Evolutionary conservation across 306 rosid species (phyloP), one percentile per base, ranked within the genome.

Genomic region (Vigna mungo): DNA sequence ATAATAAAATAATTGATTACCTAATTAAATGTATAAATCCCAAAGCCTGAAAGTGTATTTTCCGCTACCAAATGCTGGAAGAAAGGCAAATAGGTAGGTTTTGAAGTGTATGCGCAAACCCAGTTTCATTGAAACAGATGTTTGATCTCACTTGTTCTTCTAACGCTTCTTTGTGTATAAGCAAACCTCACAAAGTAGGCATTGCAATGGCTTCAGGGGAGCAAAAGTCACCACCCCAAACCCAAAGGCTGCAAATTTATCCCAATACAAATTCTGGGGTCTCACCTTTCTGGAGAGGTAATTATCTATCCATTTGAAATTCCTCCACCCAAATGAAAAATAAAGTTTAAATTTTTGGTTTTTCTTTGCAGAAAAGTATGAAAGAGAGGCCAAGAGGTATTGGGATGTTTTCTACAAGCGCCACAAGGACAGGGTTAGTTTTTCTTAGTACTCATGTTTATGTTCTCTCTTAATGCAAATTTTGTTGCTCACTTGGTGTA

Each of bases 361-460:
- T 48, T 72, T 67, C 30, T 36, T 85, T 74, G 78, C 88, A 90
- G 96, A 90, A 9, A 95, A 95, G 83, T 95, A 90, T 76, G 97
- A 90, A 84, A 88, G 84, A 83, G 97, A 92, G 65, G 99, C 97
- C 48, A 95, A 86, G 78, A 91, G 86, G 85, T 85, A 95, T 74
- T 95, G 99, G 99, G 99, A 95, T 85, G 84, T 90, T 41, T 95
- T 95, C 85, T 95, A 95, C 84, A 92, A 87, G 81, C 90, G 82
- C 68, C 97, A 95, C 87, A 90, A 87, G 80, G 97, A 90, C 77
- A 90, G 70, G 86, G 97, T 92, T 68, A 72, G 90, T 87, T 36
- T 65, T 61, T 61, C 61, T 12, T 34, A 34, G 47, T 46, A 43
- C 48, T 17, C 21, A 3, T 16, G 68, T 76, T 70, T 43, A 13